Conservation (phyloP, 129 eudicot species). For the Calendula officinalis region DNA sequence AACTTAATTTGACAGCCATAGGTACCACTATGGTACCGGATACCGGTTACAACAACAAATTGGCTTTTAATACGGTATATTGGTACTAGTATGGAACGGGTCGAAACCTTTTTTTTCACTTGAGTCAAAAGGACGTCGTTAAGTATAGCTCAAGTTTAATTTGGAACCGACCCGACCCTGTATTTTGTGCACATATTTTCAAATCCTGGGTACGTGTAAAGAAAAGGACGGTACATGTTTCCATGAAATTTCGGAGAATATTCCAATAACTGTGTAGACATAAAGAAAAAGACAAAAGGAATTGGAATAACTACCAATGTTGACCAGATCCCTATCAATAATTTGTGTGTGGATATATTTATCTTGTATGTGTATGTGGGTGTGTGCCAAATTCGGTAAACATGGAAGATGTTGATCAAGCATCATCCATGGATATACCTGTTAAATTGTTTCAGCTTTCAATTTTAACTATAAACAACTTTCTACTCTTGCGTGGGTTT, state of each 20-base stretch:
- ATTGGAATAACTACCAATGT: not conserved
- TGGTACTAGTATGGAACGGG: too few relatives aligned
- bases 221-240: too few relatives aligned
- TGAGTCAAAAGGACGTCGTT: too few relatives aligned
- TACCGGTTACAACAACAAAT: too few relatives aligned
- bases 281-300: not conserved
- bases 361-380: not conserved
- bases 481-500: slow-evolving; percentile 33
- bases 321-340: not conserved
- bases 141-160: too few relatives aligned
- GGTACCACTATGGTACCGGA: too few relatives aligned
- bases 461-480: slow-evolving; percentile 5
- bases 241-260: not conserved
- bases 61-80: too few relatives aligned
- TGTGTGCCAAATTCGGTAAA: not conserved
- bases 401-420: slow-evolving; percentile 16
- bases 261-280: not conserved
- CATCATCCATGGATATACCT: slow-evolving; percentile 12
- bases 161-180: too few relatives aligned
- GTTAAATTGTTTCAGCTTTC: slow-evolving; percentile 9
- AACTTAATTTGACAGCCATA: too few relatives aligned
- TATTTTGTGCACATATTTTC: too few relatives aligned
- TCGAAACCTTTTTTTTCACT: too few relatives aligned
- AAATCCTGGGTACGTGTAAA: too few relatives aligned
- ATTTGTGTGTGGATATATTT: not conserved